Evolutionary conservation across 805 yeast genomes (phyloP), one percentile per base, ranked within the genome.

Genomic region (Suhomyces sp.): DNA sequence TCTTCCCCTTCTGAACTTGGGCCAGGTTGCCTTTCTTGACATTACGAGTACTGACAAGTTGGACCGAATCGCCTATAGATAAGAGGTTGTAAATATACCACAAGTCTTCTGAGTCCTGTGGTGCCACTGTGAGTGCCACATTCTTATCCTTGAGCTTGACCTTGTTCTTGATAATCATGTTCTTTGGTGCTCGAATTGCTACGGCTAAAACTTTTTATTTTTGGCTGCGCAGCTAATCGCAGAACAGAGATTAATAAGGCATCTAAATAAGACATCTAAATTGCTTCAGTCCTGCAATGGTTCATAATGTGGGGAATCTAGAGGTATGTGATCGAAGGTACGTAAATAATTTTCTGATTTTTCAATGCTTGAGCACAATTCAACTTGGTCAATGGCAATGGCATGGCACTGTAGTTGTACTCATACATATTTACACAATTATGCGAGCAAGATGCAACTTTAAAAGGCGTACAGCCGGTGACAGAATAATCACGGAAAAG

Each of bases 81-180:
- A 94, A 76, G 22, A 94, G 72, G 62, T 93, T 94, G 73, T 90
- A 90, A 3, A 89, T 64, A 22, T 87, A 84, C 90, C 97, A 94
- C 54, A 94, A 75, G 66, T 93, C 99, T 60, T 93, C 97, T 46
- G 87, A 82, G 60, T 94, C 98, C 61, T 92, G 87, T 0, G 97
- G 92, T 3, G 83, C 72, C 19, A 93, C 66, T 0, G 87, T 77
- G 19, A 89, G 76, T 2, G 78, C 69, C 5, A 93, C 96, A 52
- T 86, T 78, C 47, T 78, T 73, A 57, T 85, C 89, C 56, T 80
- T 83, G 29, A 57, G 49, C 46, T 57, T 57, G 21, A 57, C 56
- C 40, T 53, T 47, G 51, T 52, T 54, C 46, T 57, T 57, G 39
- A 57, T 54, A 19, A 54, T 45, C 60, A 57, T 31, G 41, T 37